Evolutionary conservation across 352 stramenopile species (phyloP).

Genomic region (Phytophthora pinifolia): DNA sequence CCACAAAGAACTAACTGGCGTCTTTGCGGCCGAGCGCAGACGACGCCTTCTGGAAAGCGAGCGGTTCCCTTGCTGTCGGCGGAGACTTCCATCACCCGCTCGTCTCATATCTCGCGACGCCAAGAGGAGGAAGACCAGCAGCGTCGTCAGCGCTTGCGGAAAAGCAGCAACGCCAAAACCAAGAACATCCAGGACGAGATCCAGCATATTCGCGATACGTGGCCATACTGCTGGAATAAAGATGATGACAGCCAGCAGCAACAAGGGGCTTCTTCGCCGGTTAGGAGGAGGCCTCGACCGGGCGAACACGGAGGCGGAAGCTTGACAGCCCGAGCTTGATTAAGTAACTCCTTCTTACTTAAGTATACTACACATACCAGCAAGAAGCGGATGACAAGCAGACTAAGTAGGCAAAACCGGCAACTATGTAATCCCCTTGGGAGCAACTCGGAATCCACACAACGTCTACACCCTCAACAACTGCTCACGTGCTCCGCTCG

Average conservation of each 20-base stretch:
- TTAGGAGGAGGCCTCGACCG: conserved; percentile 7
- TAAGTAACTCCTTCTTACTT: background rate
- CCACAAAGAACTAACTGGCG: background rate
- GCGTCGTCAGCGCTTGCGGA: conserved; percentile 13
- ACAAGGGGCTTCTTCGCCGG: conserved; percentile 7
- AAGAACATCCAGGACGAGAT: conserved; percentile 48
- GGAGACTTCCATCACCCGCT: conserved; percentile 50
- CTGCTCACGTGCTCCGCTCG: conserved; percentile 29
- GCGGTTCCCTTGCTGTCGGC: conserved; percentile 6
- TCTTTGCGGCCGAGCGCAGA: conserved; percentile 17
- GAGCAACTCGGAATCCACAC: conserved; percentile 25
- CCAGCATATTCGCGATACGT: conserved; percentile 61
- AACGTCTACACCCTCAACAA: conserved; percentile 24
- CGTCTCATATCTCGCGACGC: conserved; percentile 46
- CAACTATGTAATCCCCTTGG: conserved; percentile 40
- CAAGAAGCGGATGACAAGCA: background rate
- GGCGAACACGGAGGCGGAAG: conserved; percentile 6
- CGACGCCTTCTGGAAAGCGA: conserved; percentile 30
- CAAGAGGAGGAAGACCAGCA: conserved; percentile 31
- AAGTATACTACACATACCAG: background rate
- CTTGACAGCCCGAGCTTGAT: conserved; percentile 24
- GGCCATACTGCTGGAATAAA: conserved; percentile 63
- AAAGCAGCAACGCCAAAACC: conserved; percentile 8
- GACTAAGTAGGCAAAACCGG: conserved; percentile 35
- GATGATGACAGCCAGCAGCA: conserved; percentile 18